phyloP scores from a whole-genome alignment of 1,284 basidiomycete species.

The Sutorius eximius region DNA sequence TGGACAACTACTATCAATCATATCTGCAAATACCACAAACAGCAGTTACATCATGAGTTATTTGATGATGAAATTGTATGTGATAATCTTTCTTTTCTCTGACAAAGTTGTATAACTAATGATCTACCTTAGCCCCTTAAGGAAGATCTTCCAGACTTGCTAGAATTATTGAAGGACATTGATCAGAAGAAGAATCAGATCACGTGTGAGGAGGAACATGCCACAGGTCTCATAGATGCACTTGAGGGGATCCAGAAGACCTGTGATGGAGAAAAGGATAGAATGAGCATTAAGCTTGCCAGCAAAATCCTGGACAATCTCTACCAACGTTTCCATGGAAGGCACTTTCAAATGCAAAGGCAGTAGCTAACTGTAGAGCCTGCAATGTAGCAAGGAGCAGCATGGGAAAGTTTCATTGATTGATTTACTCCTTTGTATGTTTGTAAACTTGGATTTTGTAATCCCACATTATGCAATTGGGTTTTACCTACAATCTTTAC shows the following conservation, averaged over 20 bases:
- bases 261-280: conserved; percentile 9
- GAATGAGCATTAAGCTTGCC: conserved; percentile 7
- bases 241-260: not conserved
- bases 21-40: not conserved
- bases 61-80: conserved; percentile 27
- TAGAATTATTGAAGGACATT: conserved; percentile 26
- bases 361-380: not conserved
- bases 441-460: conserved; percentile 2
- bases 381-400: not conserved
- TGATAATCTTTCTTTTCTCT: not conserved
- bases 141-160: conserved; percentile 5
- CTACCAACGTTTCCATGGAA: conserved; percentile 24
- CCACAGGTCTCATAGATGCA: conserved; percentile 5
- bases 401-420: not conserved
- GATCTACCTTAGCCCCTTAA: conserved; percentile 2
- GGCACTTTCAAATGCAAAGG: not conserved
- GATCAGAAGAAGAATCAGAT: conserved; percentile 22
- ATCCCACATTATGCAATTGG: no score
- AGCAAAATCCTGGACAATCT: conserved; percentile 22
- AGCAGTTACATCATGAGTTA: not conserved
- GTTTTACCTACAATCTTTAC: no score
- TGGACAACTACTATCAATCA: conserved; percentile 16
- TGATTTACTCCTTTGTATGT: not conserved
- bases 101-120: not conserved
- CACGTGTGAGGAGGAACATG: conserved; percentile 19